Evolutionary conservation across 1,284 basidiomycete species (phyloP), one percentile per base, ranked within the genome.

Genomic region (Melampsora americana): DNA sequence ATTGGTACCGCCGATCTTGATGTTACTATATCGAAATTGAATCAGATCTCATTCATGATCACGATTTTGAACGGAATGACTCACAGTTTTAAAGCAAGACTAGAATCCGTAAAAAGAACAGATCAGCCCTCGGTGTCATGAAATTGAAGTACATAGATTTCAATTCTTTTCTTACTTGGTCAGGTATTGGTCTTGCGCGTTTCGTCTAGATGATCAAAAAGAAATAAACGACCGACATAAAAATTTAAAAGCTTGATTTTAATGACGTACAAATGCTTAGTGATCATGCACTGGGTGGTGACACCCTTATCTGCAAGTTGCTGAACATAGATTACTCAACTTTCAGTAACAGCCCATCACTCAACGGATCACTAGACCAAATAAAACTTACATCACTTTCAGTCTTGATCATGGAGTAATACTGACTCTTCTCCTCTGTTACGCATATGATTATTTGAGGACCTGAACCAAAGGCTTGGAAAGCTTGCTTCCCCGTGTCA

Each of bases 211-310:
- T 30, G 39, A 53, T 23, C 5, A 61, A 30, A 26, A 11, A 26
- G 1, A 46, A 44, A 42, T 26, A 61, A 23, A 11, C 35, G 5
- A 23, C 12, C 16, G 12, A 50, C 5, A 23, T 53, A 2, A 32
- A 56, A 46, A 1, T 32, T 53, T 4, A n/a, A 68, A 68, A 11
- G 16, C 53, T 16, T 64, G 32, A 32, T 32, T 35, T 32, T 2
- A 28, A 53, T 32, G 1, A 26, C 71, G 39, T 60, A 74, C 71
- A 74, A 14, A 61, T 74, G 71, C 53, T 74, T 74, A 16, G 59
- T 18, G 20, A 74, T 53, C 71, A 74, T 74, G 65, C 71, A 74
- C 42, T 74, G 71, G 20, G 71, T 74, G 35, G 71, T 74, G 2
- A 74, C 71, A 39, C 65, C 65, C 5, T 62, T 53, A 20, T 28